Evolutionary conservation across 208 protist species (phyloP), one percentile per base, ranked within the genome.

Genomic region (Entamoeba invadens): DNA sequence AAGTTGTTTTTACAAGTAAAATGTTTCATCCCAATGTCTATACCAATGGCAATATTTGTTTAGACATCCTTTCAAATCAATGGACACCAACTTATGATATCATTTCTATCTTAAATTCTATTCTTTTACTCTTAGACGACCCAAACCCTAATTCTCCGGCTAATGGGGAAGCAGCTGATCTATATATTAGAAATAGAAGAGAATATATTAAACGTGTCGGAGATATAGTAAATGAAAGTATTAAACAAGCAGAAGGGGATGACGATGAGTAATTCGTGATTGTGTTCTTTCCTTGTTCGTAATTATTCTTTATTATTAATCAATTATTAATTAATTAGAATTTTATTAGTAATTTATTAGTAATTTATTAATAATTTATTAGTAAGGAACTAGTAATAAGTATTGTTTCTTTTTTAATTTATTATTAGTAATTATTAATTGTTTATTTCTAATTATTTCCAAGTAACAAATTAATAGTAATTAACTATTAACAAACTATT

Each of bases 121-220:
- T 99, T 94, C 98, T 99, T 95, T 99, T 98, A 46, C 96, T 99
- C 12, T 96, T 99, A 45, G 98, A 97, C 42, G 99, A 99, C 95
- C 99, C 99, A 3, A 99, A 99, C 96, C 99, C 99, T 12, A 97
- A 96, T 77, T 99, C 98, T 10, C 98, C 99, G 6, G 99, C 99
- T 31, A 99, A 99, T 96, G 96, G 96, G 5, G 98, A 98, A 94
- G 99, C 99, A 0, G 98, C 99, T 12, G 94, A 96, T 42, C 94
- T 99, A n/a, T 98, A 46, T 42, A n/a, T 51, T 44, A 16, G 31
- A 72, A 44, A 77, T 45, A 72, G 25, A 50, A 51, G 14, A n/a
- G 46, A 77, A 12, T 93, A 93, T 45, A 21, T 35, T 72, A 38
- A n/a, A 72, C 4, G 35, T 12, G 46, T 93, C 45, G 2, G 46